Evolutionary conservation across 2,329 filamentous ascomycete genomes (phyloP).

Genomic region (Xylaria sp.): DNA sequence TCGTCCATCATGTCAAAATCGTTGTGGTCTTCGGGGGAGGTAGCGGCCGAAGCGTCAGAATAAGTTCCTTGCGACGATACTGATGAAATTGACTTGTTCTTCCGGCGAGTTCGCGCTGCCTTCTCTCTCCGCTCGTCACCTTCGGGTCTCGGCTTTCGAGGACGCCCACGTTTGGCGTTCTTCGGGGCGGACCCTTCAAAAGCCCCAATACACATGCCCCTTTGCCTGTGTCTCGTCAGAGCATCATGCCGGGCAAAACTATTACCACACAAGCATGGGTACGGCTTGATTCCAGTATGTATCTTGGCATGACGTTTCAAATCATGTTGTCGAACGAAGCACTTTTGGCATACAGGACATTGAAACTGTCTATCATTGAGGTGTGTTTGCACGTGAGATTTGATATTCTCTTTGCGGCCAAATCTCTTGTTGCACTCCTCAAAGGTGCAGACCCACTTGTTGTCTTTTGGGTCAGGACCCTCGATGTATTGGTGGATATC

Average conservation of each 20-base stretch:
- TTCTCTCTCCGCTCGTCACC: constrained; percentile 68
- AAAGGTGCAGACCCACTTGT: constrained; percentile 82
- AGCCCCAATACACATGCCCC: constrained; percentile 95
- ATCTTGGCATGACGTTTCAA: constrained; percentile 98
- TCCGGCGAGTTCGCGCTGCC: constrained; percentile 64
- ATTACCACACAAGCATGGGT: constrained; percentile 93
- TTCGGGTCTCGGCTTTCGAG: constrained; percentile 70
- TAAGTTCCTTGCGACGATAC: constrained; percentile 65
- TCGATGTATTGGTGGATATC: constrained; percentile 82
- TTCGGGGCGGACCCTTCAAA: constrained; percentile 80
- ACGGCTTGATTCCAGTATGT: constrained; percentile 94
- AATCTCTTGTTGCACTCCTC: constrained; percentile 88
- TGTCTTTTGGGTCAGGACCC: constrained; percentile 76
- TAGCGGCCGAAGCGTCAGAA: constrained; percentile 66
- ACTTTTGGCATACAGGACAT: constrained; percentile 92
- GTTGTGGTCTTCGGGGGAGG: constrained; percentile 59
- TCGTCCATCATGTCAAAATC: constrained; percentile 61
- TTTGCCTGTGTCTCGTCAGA: constrained; percentile 90
- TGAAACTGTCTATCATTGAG: constrained; percentile 95
- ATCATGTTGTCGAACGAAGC: constrained; percentile 96
- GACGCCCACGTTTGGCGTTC: constrained; percentile 71
- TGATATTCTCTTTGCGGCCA: constrained; percentile 98
- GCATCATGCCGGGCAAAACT: constrained; percentile 96
- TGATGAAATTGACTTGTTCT: constrained; percentile 65
- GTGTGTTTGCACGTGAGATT: constrained; percentile 97